phyloP scores from a whole-genome alignment of 371 early-diverging fungal genomes.

The Mucor racemosus region DNA sequence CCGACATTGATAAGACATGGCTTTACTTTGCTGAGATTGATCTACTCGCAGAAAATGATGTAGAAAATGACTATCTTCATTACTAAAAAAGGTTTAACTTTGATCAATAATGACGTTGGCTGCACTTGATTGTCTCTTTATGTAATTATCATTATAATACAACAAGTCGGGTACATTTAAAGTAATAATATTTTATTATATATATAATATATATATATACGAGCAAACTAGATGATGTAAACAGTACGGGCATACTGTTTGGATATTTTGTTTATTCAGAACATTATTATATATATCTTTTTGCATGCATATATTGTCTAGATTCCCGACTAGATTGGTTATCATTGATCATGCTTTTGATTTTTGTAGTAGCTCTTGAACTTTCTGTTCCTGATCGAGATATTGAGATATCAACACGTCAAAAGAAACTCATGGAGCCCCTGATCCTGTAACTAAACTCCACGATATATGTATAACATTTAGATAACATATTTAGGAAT shows the following conservation, averaged over 20 bases:
- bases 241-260: no score
- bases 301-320: no score
- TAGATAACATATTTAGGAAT: background rate
- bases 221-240: no score
- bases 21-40: slow-evolving; percentile 2
- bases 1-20: slow-evolving; percentile 6
- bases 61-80: background rate
- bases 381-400: background rate
- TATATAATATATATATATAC: no score
- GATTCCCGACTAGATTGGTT: no score
- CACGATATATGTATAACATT: background rate
- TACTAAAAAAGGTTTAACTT: slow-evolving; percentile 6
- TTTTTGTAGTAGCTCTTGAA: background rate
- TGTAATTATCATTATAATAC: background rate
- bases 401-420: background rate
- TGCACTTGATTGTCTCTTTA: background rate
- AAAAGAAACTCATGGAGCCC: background rate
- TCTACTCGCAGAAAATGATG: background rate
- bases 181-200: background rate
- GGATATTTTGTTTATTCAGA: no score
- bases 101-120: background rate
- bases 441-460: background rate
- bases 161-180: slow-evolving; percentile 4
- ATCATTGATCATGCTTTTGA: background rate
- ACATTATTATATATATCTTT: no score